Evolutionary conservation across 2,329 filamentous ascomycete species (phyloP).

Genomic region (Zymoseptoria crescenta): DNA sequence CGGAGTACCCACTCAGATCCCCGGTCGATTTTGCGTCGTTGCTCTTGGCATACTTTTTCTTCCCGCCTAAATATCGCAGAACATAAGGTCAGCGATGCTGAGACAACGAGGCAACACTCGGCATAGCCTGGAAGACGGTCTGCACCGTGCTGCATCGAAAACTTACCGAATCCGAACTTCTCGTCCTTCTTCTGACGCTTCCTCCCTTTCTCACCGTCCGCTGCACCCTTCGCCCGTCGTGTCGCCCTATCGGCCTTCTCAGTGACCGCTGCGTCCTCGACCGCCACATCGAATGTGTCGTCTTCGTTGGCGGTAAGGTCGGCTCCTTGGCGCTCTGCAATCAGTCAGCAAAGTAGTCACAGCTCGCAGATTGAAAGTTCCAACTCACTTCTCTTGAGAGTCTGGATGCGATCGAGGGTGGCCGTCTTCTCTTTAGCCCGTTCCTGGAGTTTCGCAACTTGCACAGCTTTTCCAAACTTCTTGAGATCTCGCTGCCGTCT

Average conservation of each 20-base stretch:
- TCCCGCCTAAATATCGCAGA: no score
- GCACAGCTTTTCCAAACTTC: constrained; percentile 98
- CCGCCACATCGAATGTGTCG: constrained; percentile 83
- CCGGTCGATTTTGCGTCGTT: constrained; percentile 76
- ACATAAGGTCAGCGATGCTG: no score
- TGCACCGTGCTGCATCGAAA: no score
- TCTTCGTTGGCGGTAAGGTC: constrained; percentile 63
- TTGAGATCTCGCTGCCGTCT: constrained; percentile 89
- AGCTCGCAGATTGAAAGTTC: not conserved
- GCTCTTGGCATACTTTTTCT: constrained; percentile 87
- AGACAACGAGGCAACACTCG: no score
- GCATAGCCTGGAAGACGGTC: constrained; percentile 45
- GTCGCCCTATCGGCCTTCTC: constrained; percentile 38
- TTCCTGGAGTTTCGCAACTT: constrained; percentile 93
- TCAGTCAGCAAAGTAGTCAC: constrained; percentile 16
- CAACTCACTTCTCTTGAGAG: constrained; percentile 83
- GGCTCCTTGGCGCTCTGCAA: constrained; percentile 68
- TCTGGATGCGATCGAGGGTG: constrained; percentile 90
- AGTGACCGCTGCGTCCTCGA: constrained; percentile 58
- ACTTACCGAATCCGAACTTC: constrained; percentile 59
- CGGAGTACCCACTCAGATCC: constrained; percentile 73
- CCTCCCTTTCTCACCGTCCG: constrained; percentile 37
- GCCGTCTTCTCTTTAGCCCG: constrained; percentile 85
- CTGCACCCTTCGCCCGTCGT: constrained; percentile 30
- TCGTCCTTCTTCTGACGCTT: constrained; percentile 92